A percentile compares a stretch with the other conserved stretches of the same genome.
phyloP scores from a whole-genome alignment of 2,329 filamentous ascomycete species.

The Onygenales sp. region DNA sequence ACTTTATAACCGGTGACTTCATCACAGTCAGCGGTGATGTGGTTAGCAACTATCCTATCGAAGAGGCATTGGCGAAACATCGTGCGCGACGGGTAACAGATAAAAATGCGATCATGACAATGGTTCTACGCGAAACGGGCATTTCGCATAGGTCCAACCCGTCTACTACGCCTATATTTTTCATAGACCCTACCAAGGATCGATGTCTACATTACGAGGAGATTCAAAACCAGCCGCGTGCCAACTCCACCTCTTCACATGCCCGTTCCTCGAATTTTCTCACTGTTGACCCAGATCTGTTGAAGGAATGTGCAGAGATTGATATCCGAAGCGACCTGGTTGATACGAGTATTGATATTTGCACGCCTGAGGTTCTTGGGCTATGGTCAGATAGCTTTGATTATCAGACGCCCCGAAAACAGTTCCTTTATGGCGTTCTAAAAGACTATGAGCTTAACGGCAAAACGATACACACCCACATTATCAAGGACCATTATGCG shows the following conservation, averaged over 20 bases:
- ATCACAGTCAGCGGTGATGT: constrained; percentile 87
- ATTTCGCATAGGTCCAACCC: constrained; percentile 66
- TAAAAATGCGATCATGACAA: constrained; percentile 96
- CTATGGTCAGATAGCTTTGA: constrained; percentile 98
- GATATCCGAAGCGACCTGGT: constrained; percentile 81
- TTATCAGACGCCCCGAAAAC: constrained; percentile 78
- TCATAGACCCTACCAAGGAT: constrained; percentile 69
- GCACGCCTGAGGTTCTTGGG: constrained; percentile 87
- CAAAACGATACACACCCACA: constrained; percentile 89
- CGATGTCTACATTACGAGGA: constrained; percentile 93
- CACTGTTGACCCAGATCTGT: constrained; percentile 67
- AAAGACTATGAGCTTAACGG: constrained; percentile 97
- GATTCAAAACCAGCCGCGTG: constrained; percentile 49
- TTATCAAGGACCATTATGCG: constrained; percentile 73
- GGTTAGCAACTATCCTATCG: constrained; percentile 81
- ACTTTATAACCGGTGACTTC: constrained; percentile 81
- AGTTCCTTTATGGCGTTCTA: constrained; percentile 83
- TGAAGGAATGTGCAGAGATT: constrained; percentile 63
- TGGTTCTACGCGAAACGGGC: constrained; percentile 74
- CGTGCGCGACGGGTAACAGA: constrained; percentile 69
- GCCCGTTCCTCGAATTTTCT: constrained; percentile 43
- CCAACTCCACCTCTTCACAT: constrained; percentile 7
- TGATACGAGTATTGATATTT: constrained; percentile 93
- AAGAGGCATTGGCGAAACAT: constrained; percentile 66
- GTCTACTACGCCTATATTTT: constrained; percentile 70